These are phyloP conservation scores for Colletotrichum ledebouriae DNA, from an alignment of 2,329 filamentous ascomycete species.

Conservation along the genomic window DNA sequence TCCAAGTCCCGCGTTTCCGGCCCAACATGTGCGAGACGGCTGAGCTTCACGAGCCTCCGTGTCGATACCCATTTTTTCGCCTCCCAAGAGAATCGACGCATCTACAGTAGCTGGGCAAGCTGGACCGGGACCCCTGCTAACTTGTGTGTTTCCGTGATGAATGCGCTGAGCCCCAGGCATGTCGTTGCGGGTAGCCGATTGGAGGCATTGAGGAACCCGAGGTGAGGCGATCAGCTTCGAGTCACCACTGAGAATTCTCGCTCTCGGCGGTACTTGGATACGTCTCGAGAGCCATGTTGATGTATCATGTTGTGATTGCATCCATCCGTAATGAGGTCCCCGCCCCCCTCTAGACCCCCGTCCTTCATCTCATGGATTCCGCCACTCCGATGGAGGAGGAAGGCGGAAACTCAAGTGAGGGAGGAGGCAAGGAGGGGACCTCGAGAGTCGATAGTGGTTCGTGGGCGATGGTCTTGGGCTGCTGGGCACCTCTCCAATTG, in stretches of 20 bases:
- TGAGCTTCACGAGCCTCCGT: constrained; percentile 7
- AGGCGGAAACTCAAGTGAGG: constrained; percentile 14
- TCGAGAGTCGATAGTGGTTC: constrained; percentile 1
- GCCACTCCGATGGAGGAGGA: constrained; percentile 37
- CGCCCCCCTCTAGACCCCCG: constrained; percentile 15
- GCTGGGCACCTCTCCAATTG: not conserved
- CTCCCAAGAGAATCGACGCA: constrained; percentile 1
- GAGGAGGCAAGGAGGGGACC: constrained; percentile 12
- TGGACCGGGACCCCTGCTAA: not conserved
- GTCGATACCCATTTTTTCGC: constrained; percentile 22
- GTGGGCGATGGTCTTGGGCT: not conserved
- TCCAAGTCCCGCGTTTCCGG: not conserved
- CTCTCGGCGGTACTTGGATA: constrained; percentile 13
- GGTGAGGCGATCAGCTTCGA: not conserved
- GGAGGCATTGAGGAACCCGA: not conserved
- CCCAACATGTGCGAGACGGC: constrained; percentile 14
- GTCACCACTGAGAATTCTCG: not conserved
- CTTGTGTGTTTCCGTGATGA: not conserved
- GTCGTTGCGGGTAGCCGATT: constrained; percentile 16
- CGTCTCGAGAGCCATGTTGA: constrained; percentile 7
- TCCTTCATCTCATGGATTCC: constrained; percentile 34
- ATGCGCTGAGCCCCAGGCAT: not conserved
- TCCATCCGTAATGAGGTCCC: constrained; percentile 26
- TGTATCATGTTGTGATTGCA: constrained; percentile 17
- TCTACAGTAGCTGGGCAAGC: not conserved